phyloP scores from a whole-genome alignment of 2,329 filamentous ascomycete genomes.

The Penicillium griseofulvum region DNA sequence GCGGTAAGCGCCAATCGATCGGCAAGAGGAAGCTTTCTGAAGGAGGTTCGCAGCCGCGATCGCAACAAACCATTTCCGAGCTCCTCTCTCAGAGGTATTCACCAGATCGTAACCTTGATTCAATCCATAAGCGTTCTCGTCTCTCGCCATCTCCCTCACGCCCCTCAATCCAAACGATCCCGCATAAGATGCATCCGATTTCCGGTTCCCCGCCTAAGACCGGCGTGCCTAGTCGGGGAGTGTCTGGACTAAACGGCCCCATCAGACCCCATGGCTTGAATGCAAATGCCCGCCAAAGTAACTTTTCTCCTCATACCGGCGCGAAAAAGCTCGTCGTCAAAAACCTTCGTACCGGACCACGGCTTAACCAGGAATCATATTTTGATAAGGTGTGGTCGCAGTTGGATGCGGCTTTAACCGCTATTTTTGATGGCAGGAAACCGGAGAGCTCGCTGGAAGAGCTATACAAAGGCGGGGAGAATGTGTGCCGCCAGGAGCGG shows the following conservation, averaged over 20 bases:
- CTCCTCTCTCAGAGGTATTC: constrained; percentile 40
- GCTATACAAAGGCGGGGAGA: constrained; percentile 86
- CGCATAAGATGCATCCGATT: constrained; percentile 56
- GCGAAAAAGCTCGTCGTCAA: constrained; percentile 90
- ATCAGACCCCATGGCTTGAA: constrained; percentile 32
- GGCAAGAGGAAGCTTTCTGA: constrained; percentile 43
- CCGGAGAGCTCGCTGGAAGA: constrained; percentile 77
- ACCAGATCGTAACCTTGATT: constrained; percentile 21
- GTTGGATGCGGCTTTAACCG: constrained; percentile 68
- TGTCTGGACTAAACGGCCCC: constrained; percentile 34
- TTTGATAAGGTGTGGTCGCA: constrained; percentile 73
- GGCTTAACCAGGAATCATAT: constrained; percentile 70
- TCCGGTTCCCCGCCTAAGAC: constrained; percentile 39
- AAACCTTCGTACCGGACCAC: constrained; percentile 70
- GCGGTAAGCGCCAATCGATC: constrained; percentile 44
- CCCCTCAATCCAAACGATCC: constrained; percentile 18
- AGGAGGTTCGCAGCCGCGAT: constrained; percentile 34
- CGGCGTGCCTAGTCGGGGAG: constrained; percentile 48
- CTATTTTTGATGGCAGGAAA: constrained; percentile 66
- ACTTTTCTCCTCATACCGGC: constrained; percentile 71
- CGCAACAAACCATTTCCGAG: constrained; percentile 47
- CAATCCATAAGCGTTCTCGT: constrained; percentile 43
- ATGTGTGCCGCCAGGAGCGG: constrained; percentile 77
- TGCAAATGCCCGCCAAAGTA: constrained; percentile 37
- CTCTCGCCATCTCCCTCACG: constrained; percentile 29